A percentile compares a stretch with the other conserved stretches of the same genome.
Evolutionary conservation across 495 filamentous ascomycete genomes (phyloP).

Genomic region (Aspergillus incahuasiensis): DNA sequence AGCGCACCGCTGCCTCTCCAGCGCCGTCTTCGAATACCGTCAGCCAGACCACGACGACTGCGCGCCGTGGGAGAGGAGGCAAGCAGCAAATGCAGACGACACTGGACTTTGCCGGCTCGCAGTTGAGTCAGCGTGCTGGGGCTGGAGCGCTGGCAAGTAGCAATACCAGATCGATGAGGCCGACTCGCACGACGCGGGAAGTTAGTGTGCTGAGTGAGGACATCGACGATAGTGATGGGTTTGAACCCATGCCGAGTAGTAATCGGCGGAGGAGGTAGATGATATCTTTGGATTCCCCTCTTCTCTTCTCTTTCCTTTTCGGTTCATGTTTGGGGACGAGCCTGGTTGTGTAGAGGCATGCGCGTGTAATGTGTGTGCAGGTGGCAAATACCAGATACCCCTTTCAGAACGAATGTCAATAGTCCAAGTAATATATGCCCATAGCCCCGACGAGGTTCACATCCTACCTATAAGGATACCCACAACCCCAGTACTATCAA

Average conservation of each 20-base stretch:
- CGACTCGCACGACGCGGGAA: conserved; percentile 37
- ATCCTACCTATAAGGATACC: no score
- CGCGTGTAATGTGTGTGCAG: neutral
- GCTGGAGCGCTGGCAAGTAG: conserved; percentile 4
- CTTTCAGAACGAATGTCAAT: neutral
- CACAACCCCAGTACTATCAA: no score
- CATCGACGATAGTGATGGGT: conserved; percentile 77
- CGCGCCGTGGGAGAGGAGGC: conserved; percentile 10
- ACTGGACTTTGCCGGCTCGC: conserved; percentile 64
- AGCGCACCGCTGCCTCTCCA: conserved; percentile 35
- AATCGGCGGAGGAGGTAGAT: conserved; percentile 14
- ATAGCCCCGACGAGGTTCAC: no score
- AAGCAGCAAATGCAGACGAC: conserved; percentile 57
- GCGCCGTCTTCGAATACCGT: conserved; percentile 44
- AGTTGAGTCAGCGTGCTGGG: conserved; percentile 32
- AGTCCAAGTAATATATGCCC: no score
- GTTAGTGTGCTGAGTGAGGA: conserved; percentile 42
- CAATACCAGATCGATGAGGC: conserved; percentile 34
- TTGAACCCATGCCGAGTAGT: conserved; percentile 53
- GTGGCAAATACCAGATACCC: neutral
- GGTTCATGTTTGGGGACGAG: neutral
- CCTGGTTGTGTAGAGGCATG: neutral
- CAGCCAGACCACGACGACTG: conserved; percentile 1
- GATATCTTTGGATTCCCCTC: no score
- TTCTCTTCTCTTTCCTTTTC: no score